A percentile compares a stretch with the other conserved stretches of the same genome.
These are phyloP conservation scores for Rhododendron simsii DNA, from an alignment of 148 eudicot species.

Conservation along the genomic window DNA sequence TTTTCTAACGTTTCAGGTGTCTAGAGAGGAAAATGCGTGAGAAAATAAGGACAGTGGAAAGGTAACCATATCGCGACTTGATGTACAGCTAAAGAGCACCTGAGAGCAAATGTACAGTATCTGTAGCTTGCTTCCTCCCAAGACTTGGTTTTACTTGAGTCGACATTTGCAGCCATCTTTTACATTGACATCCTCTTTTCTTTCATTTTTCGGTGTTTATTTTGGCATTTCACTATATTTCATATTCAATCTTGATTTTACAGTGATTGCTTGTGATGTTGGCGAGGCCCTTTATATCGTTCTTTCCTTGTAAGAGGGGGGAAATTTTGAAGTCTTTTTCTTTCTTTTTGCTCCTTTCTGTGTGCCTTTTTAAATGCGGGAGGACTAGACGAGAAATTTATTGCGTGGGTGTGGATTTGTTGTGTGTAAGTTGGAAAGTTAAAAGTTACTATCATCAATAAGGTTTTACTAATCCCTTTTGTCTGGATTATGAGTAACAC, in stretches of 20 bases:
- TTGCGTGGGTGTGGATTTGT: slow-evolving; percentile 1
- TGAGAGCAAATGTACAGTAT: slow-evolving; percentile 14
- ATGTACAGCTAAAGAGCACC: not conserved
- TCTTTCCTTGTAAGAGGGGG: not conserved
- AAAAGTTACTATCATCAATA: not conserved
- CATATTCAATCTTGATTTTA: not conserved
- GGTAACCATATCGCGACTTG: not conserved
- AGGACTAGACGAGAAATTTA: not conserved
- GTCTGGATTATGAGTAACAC: not conserved
- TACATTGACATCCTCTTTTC: not conserved
- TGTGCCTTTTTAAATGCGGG: not conserved
- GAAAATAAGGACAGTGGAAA: not conserved
- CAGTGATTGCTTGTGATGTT: slow-evolving; percentile 4
- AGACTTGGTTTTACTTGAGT: not conserved
- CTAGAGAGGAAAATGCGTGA: not conserved
- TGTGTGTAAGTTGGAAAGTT: not conserved
- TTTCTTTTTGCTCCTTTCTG: not conserved
- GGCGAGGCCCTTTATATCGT: not conserved
- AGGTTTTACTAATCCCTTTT: not conserved
- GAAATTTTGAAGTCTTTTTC: not conserved
- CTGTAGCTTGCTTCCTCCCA: not conserved
- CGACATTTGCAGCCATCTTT: not conserved
- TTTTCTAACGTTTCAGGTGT: slow-evolving; percentile 12
- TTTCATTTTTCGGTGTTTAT: not conserved
- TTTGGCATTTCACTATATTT: not conserved